These are phyloP conservation scores for Fusarium cyanostomum DNA, from an alignment of 2,329 filamentous ascomycete genomes.

Conservation along the genomic window DNA sequence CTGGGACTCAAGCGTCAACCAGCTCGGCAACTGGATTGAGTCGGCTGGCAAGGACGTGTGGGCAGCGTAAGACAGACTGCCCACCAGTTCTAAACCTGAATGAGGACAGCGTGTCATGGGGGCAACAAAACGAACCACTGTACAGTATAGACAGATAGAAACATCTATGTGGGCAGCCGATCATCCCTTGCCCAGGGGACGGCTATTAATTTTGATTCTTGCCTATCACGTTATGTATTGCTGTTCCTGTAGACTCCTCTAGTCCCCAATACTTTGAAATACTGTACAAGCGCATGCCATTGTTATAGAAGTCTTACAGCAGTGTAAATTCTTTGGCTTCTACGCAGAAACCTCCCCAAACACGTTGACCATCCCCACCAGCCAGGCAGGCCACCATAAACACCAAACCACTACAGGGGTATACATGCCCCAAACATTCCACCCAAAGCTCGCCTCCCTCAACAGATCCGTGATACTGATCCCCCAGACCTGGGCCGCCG, in stretches of 20 bases:
- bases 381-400: conserved; percentile 95
- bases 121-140: conserved; percentile 34
- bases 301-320: neutral
- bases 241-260: neutral
- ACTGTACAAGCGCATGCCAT: neutral
- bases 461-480: conserved; percentile 67
- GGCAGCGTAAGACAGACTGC: conserved; percentile 70
- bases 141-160: conserved; percentile 45
- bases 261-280: neutral
- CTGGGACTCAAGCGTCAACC: conserved; percentile 96
- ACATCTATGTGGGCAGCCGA: conserved; percentile 34
- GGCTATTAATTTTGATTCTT: conserved; percentile 37
- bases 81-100: neutral
- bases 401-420: conserved; percentile 92
- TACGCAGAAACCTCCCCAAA: conserved; percentile 51
- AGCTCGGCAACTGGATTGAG: conserved; percentile 97
- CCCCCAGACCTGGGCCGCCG: conserved; percentile 54
- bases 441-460: conserved; percentile 81
- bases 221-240: conserved; percentile 8
- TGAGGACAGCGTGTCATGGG: conserved; percentile 8
- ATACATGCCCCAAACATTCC: conserved; percentile 90
- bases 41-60: conserved; percentile 93
- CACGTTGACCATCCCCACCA: conserved; percentile 69
- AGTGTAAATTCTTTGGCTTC: neutral
- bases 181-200: conserved; percentile 29